A percentile compares a stretch with the other conserved stretches of the same genome.
Conservation (phyloP, 495 filamentous ascomycete genomes). For the Chaetomium fimeti region DNA sequence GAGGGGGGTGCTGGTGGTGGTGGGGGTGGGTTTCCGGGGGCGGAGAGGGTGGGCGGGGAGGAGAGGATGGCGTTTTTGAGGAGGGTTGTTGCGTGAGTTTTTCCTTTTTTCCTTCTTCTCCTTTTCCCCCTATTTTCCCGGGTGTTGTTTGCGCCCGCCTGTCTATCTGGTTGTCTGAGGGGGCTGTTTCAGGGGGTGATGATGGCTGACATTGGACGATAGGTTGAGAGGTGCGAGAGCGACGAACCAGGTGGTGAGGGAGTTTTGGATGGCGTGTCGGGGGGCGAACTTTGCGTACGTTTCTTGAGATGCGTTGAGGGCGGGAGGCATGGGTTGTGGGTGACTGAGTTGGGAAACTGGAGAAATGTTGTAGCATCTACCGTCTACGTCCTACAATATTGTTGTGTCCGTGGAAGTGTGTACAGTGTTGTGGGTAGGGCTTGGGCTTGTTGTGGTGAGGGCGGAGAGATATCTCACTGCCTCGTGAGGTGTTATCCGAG, state of each 20-base stretch:
- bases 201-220: not conserved
- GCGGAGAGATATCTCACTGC: too few relatives aligned
- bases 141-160: not conserved
- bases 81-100: slow-evolving; percentile 55
- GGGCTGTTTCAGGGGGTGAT: too few relatives aligned
- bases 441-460: too few relatives aligned
- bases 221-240: slow-evolving; percentile 27
- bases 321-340: not conserved
- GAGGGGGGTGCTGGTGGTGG: slow-evolving; percentile 52
- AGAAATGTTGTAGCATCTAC: too few relatives aligned
- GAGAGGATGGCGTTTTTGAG: slow-evolving; percentile 63
- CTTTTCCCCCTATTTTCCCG: not conserved
- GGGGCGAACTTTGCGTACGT: slow-evolving; percentile 30
- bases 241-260: slow-evolving; percentile 32
- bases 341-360: too few relatives aligned
- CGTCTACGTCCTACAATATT: too few relatives aligned
- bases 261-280: slow-evolving; percentile 31
- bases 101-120: not conserved
- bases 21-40: slow-evolving; percentile 55
- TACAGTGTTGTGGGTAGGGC: too few relatives aligned
- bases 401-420: too few relatives aligned
- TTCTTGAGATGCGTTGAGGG: slow-evolving; percentile 11
- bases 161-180: not conserved
- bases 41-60: slow-evolving; percentile 53
- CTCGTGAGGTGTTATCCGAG: too few relatives aligned